phyloP scores from a whole-genome alignment of 2,329 filamentous ascomycete genomes.

The Calonectria ilicicola region DNA sequence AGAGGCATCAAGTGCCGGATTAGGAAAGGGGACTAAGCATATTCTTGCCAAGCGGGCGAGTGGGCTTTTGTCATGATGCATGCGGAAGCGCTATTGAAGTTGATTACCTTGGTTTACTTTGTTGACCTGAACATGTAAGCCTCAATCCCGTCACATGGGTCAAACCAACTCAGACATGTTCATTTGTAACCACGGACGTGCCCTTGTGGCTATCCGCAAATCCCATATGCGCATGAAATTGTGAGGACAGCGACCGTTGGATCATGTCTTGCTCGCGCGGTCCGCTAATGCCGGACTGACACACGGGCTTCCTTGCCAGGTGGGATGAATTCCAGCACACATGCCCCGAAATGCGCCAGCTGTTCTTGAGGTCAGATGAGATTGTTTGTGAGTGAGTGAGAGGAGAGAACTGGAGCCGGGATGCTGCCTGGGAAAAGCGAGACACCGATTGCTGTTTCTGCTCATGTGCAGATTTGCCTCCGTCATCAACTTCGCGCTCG shows the following conservation, averaged over 20 bases:
- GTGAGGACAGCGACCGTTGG: neutral
- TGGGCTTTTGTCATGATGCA: neutral
- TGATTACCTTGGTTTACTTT: neutral
- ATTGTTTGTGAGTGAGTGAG: neutral
- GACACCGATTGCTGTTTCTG: constrained; percentile 4
- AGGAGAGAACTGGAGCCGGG: neutral
- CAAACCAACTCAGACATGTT: neutral
- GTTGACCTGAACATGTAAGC: neutral
- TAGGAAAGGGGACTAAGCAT: neutral
- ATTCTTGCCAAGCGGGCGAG: neutral
- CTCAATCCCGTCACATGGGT: neutral
- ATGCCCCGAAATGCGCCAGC: neutral
- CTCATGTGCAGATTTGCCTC: neutral
- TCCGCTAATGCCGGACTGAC: neutral
- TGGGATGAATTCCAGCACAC: neutral
- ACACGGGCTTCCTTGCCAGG: neutral
- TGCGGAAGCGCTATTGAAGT: neutral
- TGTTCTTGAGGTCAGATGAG: neutral
- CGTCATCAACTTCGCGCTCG: neutral
- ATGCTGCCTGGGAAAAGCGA: neutral
- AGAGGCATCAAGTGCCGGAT: neutral
- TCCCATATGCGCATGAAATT: neutral
- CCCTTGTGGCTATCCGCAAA: neutral
- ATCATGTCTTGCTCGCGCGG: neutral
- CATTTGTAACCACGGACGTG: neutral